A percentile compares a stretch with the other conserved stretches of the same genome.
Conservation (phyloP, 306 rosid genomes). For the Styphnolobium japonicum region DNA sequence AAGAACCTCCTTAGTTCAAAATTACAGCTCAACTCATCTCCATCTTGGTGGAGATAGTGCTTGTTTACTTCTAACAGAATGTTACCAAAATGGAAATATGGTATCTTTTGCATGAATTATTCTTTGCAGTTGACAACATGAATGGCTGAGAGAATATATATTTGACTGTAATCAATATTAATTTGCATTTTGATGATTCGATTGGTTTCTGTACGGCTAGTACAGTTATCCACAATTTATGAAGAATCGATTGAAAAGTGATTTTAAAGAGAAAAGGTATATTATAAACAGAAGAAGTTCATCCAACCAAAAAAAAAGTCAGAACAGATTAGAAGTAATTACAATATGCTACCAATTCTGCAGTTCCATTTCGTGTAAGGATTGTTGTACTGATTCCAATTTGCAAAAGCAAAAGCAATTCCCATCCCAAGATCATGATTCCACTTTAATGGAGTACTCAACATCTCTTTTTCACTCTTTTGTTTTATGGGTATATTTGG, state of each 20-base stretch:
- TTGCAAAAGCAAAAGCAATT: constrained; percentile 10
- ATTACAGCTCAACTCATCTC: not conserved
- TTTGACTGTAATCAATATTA: not conserved
- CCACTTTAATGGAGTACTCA: not conserved
- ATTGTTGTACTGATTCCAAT: not conserved
- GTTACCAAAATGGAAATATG: constrained; percentile 8
- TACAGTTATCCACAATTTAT: not conserved
- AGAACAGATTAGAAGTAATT: not conserved
- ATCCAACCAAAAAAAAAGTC: not conserved
- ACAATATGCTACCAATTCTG: not conserved
- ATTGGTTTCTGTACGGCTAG: not conserved
- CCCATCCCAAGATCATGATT: not conserved
- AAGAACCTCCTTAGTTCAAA: not conserved
- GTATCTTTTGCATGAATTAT: not conserved
- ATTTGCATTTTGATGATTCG: not conserved
- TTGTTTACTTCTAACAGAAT: not conserved
- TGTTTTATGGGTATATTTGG: not conserved
- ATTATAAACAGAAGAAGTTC: not conserved
- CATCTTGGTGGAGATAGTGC: not conserved
- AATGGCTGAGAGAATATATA: not conserved
- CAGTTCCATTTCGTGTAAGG: not conserved
- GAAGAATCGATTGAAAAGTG: not conserved
- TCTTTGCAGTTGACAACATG: constrained; percentile 16
- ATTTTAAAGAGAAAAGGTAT: not conserved
- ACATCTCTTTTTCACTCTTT: not conserved